phyloP scores from a whole-genome alignment of 1,139 yeast species.

The Yamadazyma trypodendri region DNA sequence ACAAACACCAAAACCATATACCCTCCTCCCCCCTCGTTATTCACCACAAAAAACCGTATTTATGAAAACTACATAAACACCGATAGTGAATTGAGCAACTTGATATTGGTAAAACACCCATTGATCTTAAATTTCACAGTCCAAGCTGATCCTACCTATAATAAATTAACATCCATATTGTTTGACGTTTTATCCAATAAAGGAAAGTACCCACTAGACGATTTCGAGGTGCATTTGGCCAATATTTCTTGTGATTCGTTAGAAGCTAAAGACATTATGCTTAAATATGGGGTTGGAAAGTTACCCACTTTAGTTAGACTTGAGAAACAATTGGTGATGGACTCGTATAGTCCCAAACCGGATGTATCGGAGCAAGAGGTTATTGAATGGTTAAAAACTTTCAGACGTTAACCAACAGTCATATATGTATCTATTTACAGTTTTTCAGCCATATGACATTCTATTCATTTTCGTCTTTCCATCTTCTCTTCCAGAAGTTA shows the following conservation, averaged over 20 bases:
- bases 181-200: constrained; percentile 56
- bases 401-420: constrained; percentile 4
- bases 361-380: constrained; percentile 53
- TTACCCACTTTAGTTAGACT: constrained; percentile 71
- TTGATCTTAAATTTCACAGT: constrained; percentile 70
- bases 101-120: constrained; percentile 57
- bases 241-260: constrained; percentile 69
- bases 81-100: constrained; percentile 54
- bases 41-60: constrained; percentile 41
- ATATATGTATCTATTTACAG: constrained; percentile 10
- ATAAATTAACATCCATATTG: constrained; percentile 62
- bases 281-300: constrained; percentile 53
- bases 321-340: constrained; percentile 63
- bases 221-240: constrained; percentile 50
- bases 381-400: constrained; percentile 50
- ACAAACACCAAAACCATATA: constrained; percentile 22
- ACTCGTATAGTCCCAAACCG: constrained; percentile 48
- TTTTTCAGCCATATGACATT: too few relatives aligned
- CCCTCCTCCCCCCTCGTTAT: constrained; percentile 39
- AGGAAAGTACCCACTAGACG: constrained; percentile 40
- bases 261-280: constrained; percentile 58
- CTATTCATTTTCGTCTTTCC: constrained; percentile 51
- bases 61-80: constrained; percentile 45
- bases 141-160: constrained; percentile 62
- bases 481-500: constrained; percentile 84